Conservation (phyloP, 441 rosid genomes). For the Geranium incanum region DNA sequence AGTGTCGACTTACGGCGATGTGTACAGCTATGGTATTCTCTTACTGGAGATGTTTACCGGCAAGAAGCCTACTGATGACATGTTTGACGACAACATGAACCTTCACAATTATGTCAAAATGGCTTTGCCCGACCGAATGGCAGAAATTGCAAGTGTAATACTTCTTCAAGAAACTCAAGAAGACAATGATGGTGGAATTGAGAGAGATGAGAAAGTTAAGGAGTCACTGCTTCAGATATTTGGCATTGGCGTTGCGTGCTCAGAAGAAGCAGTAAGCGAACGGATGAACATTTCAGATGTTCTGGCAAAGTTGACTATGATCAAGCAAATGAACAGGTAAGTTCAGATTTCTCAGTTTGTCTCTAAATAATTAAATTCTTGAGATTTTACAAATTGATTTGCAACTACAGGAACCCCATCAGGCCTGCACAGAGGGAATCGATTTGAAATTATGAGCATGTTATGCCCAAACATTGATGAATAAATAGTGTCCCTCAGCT, state of each 20-base stretch:
- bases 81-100: constrained; percentile 14
- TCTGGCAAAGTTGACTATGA: neutral
- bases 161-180: neutral
- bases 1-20: neutral
- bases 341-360: neutral
- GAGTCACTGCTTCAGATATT: neutral
- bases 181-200: neutral
- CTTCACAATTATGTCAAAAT: neutral
- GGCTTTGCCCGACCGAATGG: neutral
- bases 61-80: constrained; percentile 7
- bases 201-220: neutral
- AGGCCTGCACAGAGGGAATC: too few species aligned
- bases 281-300: neutral
- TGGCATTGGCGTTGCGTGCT: constrained; percentile 6
- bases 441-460: too few species aligned
- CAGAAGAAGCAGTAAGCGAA: neutral
- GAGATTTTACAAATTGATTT: neutral
- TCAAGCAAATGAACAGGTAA: neutral
- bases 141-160: neutral
- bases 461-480: too few species aligned
- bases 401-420: neutral
- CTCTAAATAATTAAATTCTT: neutral
- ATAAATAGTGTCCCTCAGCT: too few species aligned
- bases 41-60: constrained; percentile 10
- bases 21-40: constrained; percentile 10